Conservation (phyloP, 1,139 yeast species). For the Blastobotrys raffinosifermentans region DNA sequence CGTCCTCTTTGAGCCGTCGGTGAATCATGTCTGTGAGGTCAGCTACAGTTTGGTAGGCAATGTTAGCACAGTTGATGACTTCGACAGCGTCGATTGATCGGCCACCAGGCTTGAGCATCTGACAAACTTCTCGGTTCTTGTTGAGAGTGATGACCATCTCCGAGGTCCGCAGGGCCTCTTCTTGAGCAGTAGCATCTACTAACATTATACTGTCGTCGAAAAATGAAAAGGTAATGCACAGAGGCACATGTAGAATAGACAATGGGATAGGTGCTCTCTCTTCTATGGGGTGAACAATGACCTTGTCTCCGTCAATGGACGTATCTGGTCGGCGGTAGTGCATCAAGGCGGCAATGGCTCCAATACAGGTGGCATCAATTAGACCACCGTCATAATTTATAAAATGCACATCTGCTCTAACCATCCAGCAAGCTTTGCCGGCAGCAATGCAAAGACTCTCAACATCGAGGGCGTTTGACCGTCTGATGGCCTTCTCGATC, state of each 20-base stretch:
- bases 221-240: constrained; percentile 85
- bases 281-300: constrained; percentile 61
- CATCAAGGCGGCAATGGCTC: constrained; percentile 77
- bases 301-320: constrained; percentile 64
- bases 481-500: constrained; percentile 83
- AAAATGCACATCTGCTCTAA: constrained; percentile 85
- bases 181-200: constrained; percentile 72
- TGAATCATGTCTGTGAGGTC: constrained; percentile 61
- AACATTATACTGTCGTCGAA: constrained; percentile 49
- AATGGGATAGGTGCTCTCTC: constrained; percentile 86
- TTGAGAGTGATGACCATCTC: constrained; percentile 78
- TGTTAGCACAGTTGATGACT: constrained; percentile 61
- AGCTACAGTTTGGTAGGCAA: constrained; percentile 61
- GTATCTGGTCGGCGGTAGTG: constrained; percentile 85
- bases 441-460: constrained; percentile 89
- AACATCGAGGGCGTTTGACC: constrained; percentile 85
- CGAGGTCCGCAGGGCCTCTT: constrained; percentile 74
- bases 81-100: constrained; percentile 70
- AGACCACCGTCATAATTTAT: constrained; percentile 88
- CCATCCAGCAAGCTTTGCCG: constrained; percentile 84
- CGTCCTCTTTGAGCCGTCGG: constrained; percentile 51
- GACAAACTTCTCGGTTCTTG: constrained; percentile 86
- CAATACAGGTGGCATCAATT: constrained; percentile 85
- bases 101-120: constrained; percentile 87
- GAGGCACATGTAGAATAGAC: constrained; percentile 81